Evolutionary conservation across 352 stramenopile species (phyloP).

Genomic region (Pythium dissotocum): DNA sequence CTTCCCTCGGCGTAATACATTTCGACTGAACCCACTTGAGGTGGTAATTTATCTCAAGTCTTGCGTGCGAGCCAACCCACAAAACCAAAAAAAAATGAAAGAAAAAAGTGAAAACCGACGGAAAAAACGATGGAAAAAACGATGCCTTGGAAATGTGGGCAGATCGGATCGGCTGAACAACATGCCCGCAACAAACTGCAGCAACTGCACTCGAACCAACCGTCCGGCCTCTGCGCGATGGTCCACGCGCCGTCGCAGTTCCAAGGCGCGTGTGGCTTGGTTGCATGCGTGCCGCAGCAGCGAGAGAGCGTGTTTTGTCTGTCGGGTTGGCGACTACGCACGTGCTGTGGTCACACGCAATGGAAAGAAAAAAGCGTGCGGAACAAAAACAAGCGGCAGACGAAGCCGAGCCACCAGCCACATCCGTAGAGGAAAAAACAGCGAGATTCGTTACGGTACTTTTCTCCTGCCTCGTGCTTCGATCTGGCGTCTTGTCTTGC

Average conservation of each 20-base stretch:
- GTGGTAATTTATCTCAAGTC: not conserved
- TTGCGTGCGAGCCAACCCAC: not conserved
- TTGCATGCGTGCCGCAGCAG: not conserved
- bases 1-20: slow-evolving; percentile 15
- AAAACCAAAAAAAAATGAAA: slow-evolving; percentile 5
- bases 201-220: not conserved
- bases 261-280: not conserved
- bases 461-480: not conserved
- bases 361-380: slow-evolving; percentile 11
- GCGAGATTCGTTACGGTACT: not conserved
- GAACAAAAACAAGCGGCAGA: slow-evolving; percentile 10
- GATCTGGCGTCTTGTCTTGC: slow-evolving; percentile 3
- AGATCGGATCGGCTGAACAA: not conserved
- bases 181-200: not conserved
- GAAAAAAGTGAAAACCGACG: slow-evolving; percentile 3
- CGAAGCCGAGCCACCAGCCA: slow-evolving; percentile 1
- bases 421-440: not conserved
- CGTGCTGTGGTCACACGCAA: not conserved
- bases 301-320: slow-evolving; percentile 7
- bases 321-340: slow-evolving; percentile 8
- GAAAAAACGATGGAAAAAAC: slow-evolving; percentile 6
- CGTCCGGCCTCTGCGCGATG: not conserved
- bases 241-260: not conserved
- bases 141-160: not conserved
- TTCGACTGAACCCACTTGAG: slow-evolving; percentile 18